Evolutionary conservation across 164 flowering plant genomes (phyloP).

Genomic region (Tinospora cordifolia): DNA sequence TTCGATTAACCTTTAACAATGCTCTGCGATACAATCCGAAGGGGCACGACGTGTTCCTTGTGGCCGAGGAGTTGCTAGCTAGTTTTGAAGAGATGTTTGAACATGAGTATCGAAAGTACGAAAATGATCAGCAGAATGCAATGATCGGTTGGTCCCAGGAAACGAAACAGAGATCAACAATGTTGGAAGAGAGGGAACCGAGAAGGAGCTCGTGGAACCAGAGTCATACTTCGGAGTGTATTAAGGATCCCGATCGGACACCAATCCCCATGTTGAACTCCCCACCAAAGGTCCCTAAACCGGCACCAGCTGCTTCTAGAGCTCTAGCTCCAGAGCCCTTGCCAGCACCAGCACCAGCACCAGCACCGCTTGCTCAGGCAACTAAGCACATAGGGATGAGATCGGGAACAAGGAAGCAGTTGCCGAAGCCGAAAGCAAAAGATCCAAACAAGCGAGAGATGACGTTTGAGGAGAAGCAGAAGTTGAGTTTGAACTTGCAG

Average conservation of each 20-base stretch:
- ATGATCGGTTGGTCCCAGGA: too few species aligned
- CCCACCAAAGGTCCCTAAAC: not conserved
- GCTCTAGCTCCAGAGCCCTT: not conserved
- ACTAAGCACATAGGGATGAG: not conserved
- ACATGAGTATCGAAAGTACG: slow-evolving; percentile 16
- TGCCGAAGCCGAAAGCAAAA: slow-evolving; percentile 34
- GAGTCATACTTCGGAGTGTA: not conserved
- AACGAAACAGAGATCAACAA: slow-evolving; percentile 10
- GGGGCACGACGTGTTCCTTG: slow-evolving; percentile 49
- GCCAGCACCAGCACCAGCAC: not conserved
- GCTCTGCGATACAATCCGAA: slow-evolving; percentile 74
- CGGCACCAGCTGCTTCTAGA: not conserved
- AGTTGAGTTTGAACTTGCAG: slow-evolving; percentile 24
- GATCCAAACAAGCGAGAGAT: slow-evolving; percentile 31
- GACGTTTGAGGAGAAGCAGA: slow-evolving; percentile 40
- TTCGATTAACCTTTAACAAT: slow-evolving; percentile 67
- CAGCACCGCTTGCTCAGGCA: not conserved
- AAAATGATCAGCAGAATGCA: too few species aligned
- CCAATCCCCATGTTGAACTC: not conserved
- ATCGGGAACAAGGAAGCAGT: slow-evolving; percentile 18
- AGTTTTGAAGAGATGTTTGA: slow-evolving; percentile 28
- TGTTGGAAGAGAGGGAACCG: not conserved
- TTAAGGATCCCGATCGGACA: too few species aligned
- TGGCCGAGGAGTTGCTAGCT: slow-evolving; percentile 42
- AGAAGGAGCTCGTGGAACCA: slow-evolving; percentile 1